Base-by-base conservation (phyloP, 169 alveolate genomes). In the Plasmodium vivax region DNA sequence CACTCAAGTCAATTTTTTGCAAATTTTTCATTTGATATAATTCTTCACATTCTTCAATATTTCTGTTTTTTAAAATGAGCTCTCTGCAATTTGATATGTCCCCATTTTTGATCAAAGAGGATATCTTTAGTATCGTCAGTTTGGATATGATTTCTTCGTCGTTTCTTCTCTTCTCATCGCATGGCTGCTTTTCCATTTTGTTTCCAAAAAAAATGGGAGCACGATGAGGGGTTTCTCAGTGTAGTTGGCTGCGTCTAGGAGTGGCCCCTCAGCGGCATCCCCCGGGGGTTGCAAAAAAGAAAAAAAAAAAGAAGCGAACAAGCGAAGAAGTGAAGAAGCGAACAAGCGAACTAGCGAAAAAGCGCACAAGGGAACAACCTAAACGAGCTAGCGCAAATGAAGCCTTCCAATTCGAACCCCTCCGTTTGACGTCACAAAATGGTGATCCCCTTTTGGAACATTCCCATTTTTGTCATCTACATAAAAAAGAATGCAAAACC, bases 21-120 rank as follows among this genome's bases (percentile, higher is more conserved):
- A 96, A 92, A 62, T 95, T 72, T 62, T 96, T 96, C 96, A 96
- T 92, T 83, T 96, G 95, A 74, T 81, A 96, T 74, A 96, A 94
- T 84, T 96, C 97, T 71, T 96, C 97, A 34, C 95, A 84, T 47
- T 93, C 93, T 51, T 95, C 82, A 34, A 96, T 96, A 45, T 95
- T 88, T 56, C 84, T 92, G 56, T 96, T 87, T 68, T 92, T 92
- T 77, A 96, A 83, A 68, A 90, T 92, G n/a, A 96, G 95, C 85
- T 93, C 93, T 23, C 71, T 80, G 41, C 96, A 90, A 58, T 87
- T 77, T 51, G 96, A 91, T 23, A 96, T 82, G 72, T 96, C 96
- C 34, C 97, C 97, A 83, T 93, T 82, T 45, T 93, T 88, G 58
- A 96, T 96, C 30, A 94, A 43, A 9, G 96, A 93, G 4, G 97